phyloP scores from a whole-genome alignment of 2,329 filamentous ascomycete species.

The Zymoseptoria brevis region DNA sequence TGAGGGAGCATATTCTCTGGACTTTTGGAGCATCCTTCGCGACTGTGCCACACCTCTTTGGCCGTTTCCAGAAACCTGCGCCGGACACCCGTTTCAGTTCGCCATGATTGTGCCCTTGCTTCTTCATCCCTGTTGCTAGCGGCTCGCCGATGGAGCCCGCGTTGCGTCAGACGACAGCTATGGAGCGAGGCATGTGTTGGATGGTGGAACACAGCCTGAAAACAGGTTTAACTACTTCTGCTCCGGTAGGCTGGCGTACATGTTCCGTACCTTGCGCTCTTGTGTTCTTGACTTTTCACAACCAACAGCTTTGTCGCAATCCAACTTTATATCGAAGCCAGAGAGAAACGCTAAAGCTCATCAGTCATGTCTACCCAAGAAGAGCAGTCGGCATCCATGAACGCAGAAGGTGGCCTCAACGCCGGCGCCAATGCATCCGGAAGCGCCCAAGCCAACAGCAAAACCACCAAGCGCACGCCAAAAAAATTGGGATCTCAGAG shows the following conservation, averaged over 20 bases:
- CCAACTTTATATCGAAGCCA: background rate
- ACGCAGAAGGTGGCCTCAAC: constrained; percentile 22
- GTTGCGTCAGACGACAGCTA: constrained; percentile 18
- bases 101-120: constrained; percentile 1
- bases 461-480: constrained; percentile 38
- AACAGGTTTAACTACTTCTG: constrained; percentile 20
- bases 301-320: background rate
- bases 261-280: constrained; percentile 5
- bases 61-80: background rate
- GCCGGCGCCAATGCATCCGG: constrained; percentile 25
- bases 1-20: background rate
- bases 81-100: background rate
- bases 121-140: constrained; percentile 15
- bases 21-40: too few relatives aligned
- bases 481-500: constrained; percentile 43
- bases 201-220: constrained; percentile 6
- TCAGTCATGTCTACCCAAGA: constrained; percentile 18
- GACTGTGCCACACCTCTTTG: background rate
- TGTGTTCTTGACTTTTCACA: constrained; percentile 1
- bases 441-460: constrained; percentile 30
- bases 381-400: constrained; percentile 15
- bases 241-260: constrained; percentile 7
- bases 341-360: constrained; percentile 1
- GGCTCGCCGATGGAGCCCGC: constrained; percentile 14
- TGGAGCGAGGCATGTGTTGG: constrained; percentile 8